Conservation (phyloP, 2,329 filamentous ascomycete genomes). For the Apiospora arundinis region DNA sequence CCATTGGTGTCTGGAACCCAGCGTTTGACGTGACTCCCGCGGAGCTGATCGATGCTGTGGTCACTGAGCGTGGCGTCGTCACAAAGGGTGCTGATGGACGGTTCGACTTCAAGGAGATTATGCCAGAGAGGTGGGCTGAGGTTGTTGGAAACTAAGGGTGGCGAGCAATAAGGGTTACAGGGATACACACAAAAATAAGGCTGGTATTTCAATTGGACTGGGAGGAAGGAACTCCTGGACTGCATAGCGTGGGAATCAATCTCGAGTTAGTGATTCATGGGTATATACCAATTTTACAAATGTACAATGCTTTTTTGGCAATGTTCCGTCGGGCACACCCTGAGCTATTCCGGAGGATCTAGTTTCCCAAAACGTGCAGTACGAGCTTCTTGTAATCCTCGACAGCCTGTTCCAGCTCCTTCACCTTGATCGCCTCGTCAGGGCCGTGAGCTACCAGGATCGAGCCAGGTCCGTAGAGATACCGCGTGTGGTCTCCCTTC, state of each 20-base stretch:
- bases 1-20: conserved; percentile 93
- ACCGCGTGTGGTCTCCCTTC: conserved; percentile 68
- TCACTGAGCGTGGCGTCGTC: conserved; percentile 89
- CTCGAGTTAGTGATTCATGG: conserved; percentile 8
- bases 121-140: conserved; percentile 61
- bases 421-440: conserved; percentile 78
- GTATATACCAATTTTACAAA: conserved; percentile 19
- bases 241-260: not conserved
- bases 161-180: not conserved
- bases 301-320: conserved; percentile 6
- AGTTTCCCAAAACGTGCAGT: conserved; percentile 53
- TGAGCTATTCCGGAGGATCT: not conserved
- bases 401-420: conserved; percentile 79
- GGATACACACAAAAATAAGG: not conserved
- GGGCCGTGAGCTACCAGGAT: conserved; percentile 90
- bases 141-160: conserved; percentile 36
- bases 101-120: conserved; percentile 68
- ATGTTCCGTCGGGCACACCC: not conserved
- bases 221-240: not conserved
- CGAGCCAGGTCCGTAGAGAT: conserved; percentile 71
- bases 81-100: conserved; percentile 74
- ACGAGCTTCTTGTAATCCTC: conserved; percentile 79
- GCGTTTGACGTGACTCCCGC: conserved; percentile 95
- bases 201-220: not conserved
- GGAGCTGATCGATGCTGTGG: conserved; percentile 87